A percentile compares a stretch with the other conserved stretches of the same genome.
Evolutionary conservation across 2,329 filamentous ascomycete species (phyloP).

Genomic region (Colletotrichum karsti): DNA sequence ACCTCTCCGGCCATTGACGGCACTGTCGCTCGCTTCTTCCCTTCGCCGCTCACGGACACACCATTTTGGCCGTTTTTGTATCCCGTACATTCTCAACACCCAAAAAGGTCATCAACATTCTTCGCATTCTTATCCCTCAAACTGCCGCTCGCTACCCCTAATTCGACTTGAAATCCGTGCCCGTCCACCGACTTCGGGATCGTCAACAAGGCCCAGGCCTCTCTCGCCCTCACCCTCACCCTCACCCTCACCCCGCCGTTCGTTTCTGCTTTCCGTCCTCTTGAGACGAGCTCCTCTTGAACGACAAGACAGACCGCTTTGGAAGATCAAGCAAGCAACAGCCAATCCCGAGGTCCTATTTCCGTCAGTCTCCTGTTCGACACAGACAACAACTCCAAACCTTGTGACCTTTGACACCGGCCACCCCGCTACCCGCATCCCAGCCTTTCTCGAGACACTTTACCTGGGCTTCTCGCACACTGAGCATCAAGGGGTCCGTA

Average conservation of each 20-base stretch:
- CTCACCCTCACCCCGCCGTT: not conserved
- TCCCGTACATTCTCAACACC: not conserved
- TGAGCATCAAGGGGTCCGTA: slow-evolving; percentile 25
- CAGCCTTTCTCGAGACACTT: slow-evolving; percentile 24
- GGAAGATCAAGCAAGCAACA: not conserved
- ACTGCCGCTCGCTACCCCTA: slow-evolving; percentile 2
- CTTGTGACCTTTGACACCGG: slow-evolving; percentile 19
- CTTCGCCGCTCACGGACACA: slow-evolving; percentile 6
- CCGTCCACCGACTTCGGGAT: not conserved
- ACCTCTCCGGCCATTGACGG: not conserved
- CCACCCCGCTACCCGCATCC: slow-evolving; percentile 18
- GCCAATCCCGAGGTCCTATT: not conserved
- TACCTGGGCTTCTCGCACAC: slow-evolving; percentile 18
- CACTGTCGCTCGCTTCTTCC: slow-evolving; percentile 2
- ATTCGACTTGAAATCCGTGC: not conserved
- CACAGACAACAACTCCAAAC: not conserved
- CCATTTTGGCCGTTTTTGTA: not conserved
- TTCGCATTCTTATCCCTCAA: not conserved
- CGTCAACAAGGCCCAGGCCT: not conserved
- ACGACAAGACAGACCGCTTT: not conserved
- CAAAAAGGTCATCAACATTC: slow-evolving; percentile 7
- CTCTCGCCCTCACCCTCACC: not conserved
- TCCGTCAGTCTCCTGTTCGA: slow-evolving; percentile 1
- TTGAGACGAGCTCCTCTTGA: not conserved
- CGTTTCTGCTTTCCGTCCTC: not conserved